A percentile compares a stretch with the other conserved stretches of the same genome.
Evolutionary conservation across 352 stramenopile species (phyloP).

Genomic region (Phytopythium helicoides): DNA sequence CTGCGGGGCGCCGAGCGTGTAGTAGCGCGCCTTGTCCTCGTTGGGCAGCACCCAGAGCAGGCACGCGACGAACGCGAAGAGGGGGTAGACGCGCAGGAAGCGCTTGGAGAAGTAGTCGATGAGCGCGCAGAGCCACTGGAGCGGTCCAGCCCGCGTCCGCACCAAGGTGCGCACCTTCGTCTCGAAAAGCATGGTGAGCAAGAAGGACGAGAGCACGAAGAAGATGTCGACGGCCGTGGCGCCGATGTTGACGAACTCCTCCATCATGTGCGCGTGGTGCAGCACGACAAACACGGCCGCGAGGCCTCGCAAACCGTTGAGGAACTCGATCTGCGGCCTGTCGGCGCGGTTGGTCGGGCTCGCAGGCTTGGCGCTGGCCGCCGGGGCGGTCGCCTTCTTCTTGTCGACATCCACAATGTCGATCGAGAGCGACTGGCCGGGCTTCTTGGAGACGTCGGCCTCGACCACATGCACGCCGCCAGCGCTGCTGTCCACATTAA

Average conservation of each 20-base stretch:
- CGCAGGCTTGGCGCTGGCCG: background rate
- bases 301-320: conserved; percentile 22
- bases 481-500: too few relatives aligned
- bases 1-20: conserved; percentile 16
- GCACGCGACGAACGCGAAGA: conserved; percentile 35
- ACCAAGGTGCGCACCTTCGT: conserved; percentile 34
- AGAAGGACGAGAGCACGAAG: conserved; percentile 56
- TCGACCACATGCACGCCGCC: too few relatives aligned
- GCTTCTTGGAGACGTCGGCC: too few relatives aligned
- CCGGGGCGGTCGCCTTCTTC: background rate
- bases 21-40: conserved; percentile 29
- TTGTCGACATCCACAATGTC: too few relatives aligned
- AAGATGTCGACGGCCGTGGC: conserved; percentile 42
- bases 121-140: conserved; percentile 31
- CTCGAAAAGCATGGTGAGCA: too few relatives aligned
- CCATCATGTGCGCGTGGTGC: conserved; percentile 26
- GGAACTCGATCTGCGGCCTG: conserved; percentile 22
- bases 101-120: conserved; percentile 44
- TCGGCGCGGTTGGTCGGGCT: background rate
- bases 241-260: conserved; percentile 33
- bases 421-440: too few relatives aligned
- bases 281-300: conserved; percentile 19
- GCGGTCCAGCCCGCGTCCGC: conserved; percentile 12
- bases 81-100: conserved; percentile 47
- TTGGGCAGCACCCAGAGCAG: conserved; percentile 27